phyloP scores from a whole-genome alignment of 2,329 filamentous ascomycete species.

The Phaeosphaeriaceae sp. region DNA sequence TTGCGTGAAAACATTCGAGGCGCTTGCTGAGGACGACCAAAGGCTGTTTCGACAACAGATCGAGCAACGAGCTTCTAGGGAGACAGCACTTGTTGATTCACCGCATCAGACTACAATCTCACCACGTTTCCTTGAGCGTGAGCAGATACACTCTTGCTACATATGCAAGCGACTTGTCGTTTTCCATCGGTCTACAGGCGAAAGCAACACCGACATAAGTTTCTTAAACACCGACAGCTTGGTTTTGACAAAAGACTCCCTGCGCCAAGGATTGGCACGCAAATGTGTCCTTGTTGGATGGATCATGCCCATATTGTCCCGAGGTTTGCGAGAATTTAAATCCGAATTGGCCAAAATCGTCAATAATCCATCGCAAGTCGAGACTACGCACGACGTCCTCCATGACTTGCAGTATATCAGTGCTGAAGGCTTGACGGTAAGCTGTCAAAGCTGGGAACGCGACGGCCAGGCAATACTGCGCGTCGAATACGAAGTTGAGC shows the following conservation, averaged over 20 bases:
- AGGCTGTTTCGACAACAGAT: neutral
- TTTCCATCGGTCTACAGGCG: neutral
- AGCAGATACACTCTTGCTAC: neutral
- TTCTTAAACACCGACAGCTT: neutral
- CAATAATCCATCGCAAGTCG: neutral
- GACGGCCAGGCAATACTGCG: neutral
- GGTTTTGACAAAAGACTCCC: constrained; percentile 6
- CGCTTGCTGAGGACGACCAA: neutral
- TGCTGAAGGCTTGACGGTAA: neutral
- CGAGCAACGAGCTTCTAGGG: too few species aligned
- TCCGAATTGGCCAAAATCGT: constrained; percentile 1
- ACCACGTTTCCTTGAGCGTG: neutral
- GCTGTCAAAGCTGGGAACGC: neutral
- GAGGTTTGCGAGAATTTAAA: constrained; percentile 1
- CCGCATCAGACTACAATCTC: neutral
- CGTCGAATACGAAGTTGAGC: neutral
- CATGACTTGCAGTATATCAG: constrained; percentile 5
- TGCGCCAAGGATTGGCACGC: constrained; percentile 4
- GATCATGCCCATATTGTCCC: constrained; percentile 1
- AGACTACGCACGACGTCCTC: neutral
- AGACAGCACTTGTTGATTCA: neutral
- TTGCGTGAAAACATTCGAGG: neutral
- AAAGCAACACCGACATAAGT: neutral
- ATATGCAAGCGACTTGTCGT: neutral
- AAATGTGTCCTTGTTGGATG: constrained; percentile 10